These are phyloP conservation scores for Scedosporium dehoogii DNA, from an alignment of 2,329 filamentous ascomycete species.

Conservation along the genomic window DNA sequence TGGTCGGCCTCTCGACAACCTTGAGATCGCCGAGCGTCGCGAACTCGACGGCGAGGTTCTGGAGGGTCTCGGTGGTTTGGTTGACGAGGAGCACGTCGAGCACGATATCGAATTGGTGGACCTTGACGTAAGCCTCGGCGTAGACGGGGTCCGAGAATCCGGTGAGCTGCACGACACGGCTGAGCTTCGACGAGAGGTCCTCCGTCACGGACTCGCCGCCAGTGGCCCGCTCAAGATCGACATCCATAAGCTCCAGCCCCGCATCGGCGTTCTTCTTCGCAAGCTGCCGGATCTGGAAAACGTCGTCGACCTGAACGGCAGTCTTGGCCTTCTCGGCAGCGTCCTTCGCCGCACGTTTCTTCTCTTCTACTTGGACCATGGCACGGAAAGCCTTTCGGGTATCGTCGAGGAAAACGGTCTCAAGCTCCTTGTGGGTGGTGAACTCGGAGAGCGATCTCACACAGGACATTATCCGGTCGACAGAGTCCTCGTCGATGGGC, in stretches of 20 bases:
- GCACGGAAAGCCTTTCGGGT: conserved; percentile 91
- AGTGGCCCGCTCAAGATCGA: conserved; percentile 88
- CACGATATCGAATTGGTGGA: conserved; percentile 97
- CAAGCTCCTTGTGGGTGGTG: conserved; percentile 77
- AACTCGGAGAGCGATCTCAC: conserved; percentile 89
- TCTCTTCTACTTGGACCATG: conserved; percentile 96
- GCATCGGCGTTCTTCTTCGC: conserved; percentile 82
- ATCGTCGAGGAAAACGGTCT: conserved; percentile 87
- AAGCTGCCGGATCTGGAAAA: conserved; percentile 84
- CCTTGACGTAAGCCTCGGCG: conserved; percentile 97
- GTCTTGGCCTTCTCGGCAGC: conserved; percentile 87
- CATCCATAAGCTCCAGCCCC: conserved; percentile 73
- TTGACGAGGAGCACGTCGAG: conserved; percentile 94
- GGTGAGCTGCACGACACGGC: conserved; percentile 90
- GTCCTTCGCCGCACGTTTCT: conserved; percentile 92
- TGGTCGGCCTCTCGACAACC: conserved; percentile 91
- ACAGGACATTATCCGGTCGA: conserved; percentile 98
- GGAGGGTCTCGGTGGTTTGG: conserved; percentile 90
- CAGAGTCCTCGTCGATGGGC: conserved; percentile 92
- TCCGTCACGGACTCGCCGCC: conserved; percentile 77
- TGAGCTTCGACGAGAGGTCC: conserved; percentile 87
- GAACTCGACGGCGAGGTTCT: conserved; percentile 96
- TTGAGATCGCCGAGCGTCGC: conserved; percentile 97
- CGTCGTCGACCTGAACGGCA: conserved; percentile 90
- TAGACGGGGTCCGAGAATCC: conserved; percentile 98